Base-by-base conservation (phyloP, 2,329 filamentous ascomycete genomes). In the Ceratocystis huliohia region DNA sequence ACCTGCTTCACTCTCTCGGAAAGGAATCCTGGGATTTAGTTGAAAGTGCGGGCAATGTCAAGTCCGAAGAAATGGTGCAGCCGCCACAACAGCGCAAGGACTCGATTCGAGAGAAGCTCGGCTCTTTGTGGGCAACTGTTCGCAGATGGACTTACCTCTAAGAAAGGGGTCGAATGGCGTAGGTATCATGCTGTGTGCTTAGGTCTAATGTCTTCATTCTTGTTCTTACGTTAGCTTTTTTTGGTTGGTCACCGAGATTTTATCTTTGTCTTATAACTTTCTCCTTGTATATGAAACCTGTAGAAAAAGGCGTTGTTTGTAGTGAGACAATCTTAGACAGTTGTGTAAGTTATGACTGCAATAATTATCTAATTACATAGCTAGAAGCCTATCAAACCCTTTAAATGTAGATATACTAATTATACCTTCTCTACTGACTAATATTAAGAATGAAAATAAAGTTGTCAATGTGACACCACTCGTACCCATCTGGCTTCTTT, bases 1-100 rank as follows among this genome's bases (percentile, higher is more conserved):
- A 79, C 68, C 68, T 83, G 17, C 70, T 84, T 15, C 72, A 76
- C 53, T 66, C 82, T 69, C 75, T 78, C 20, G 76, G 75, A 0
- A 79, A 80, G 0, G 72, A 70, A 15, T 76, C 78, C 3, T 78
- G 65, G 30, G 63, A 67, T 5, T 61, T 61, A 5, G 37, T 64
- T 56, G 53, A 64, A 30, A 28, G 28, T 30, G 64, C 64, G 4
- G 17, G 59, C 22, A 25, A 33, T 4, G n/a, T 67, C 20, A 20
- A 37, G 15, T 17, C 33, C 5, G 61, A 61, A 5, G 13, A 59
- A 17, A 25, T 68, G 22, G 44, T 66, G n/a, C 67, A 68, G 30
- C 67, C 67, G 6, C 67, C 67, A 6, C 8, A 20, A 20, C 20
- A 46, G 6, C 50, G 63, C 7, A 64, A 61, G 41, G 59, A 56